These are phyloP conservation scores for Ceratobasidium sp. DNA, from an alignment of 1,284 basidiomycete species.

Conservation along the genomic window DNA sequence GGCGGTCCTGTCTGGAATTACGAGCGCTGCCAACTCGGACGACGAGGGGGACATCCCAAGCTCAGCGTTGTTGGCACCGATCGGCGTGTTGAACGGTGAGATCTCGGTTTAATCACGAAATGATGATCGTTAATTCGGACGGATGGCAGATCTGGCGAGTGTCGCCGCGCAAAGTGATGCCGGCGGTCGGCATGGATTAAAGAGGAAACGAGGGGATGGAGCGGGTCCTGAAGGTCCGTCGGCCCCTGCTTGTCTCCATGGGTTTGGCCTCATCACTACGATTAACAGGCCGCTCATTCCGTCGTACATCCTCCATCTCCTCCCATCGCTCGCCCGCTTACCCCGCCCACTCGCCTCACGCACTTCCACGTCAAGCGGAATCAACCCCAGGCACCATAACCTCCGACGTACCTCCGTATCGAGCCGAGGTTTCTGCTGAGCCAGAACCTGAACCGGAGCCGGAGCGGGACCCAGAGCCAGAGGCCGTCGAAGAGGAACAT, in stretches of 20 bases:
- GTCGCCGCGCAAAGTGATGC: slow-evolving; percentile 39
- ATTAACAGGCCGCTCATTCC: slow-evolving; percentile 9
- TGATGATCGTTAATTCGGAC: not conserved
- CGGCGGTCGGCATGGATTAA: slow-evolving; percentile 15
- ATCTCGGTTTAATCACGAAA: not conserved
- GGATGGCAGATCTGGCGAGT: slow-evolving; percentile 40
- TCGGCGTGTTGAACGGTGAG: slow-evolving; percentile 49
- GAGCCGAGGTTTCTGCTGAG: not conserved
- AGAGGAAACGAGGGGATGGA: slow-evolving; percentile 26
- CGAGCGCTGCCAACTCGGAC: slow-evolving; percentile 49
- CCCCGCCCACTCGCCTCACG: not conserved
- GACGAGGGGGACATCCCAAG: slow-evolving; percentile 50
- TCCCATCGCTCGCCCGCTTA: not conserved
- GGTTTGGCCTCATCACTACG: no score
- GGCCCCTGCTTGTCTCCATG: not conserved
- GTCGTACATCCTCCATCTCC: slow-evolving; percentile 10
- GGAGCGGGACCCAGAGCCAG: slow-evolving; percentile 2
- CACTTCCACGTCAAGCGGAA: slow-evolving; percentile 5
- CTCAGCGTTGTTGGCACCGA: slow-evolving; percentile 49
- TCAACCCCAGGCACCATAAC: not conserved
- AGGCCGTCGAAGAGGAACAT: slow-evolving; percentile 30
- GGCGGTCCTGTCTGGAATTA: slow-evolving; percentile 19
- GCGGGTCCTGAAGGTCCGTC: slow-evolving; percentile 16
- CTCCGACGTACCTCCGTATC: slow-evolving; percentile 14
- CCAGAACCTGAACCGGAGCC: slow-evolving; percentile 15